Base-by-base conservation (phyloP, 177 flowering plant species). In the Vitis hybrid region DNA sequence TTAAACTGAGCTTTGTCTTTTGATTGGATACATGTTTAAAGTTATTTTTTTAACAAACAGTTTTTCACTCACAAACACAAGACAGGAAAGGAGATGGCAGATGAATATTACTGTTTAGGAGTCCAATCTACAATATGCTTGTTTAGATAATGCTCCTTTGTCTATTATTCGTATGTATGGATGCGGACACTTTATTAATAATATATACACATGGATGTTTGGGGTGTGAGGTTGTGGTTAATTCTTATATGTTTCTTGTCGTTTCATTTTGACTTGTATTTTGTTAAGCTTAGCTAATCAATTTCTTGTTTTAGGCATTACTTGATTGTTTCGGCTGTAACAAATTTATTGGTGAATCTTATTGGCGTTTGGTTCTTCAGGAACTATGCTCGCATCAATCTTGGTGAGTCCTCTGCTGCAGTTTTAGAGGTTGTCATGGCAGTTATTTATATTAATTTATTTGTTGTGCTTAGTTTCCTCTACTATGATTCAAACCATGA, bases 321-420 rank as follows among this genome's bases (percentile, higher is more conserved):
- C 80, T 84, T 96, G 82, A 88, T 96, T 77, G 85, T 96, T 72
- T 96, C 99, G 5, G 98, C 98, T 1, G 97, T 93, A 64, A 86
- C 98, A 77, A 96, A 96, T 77, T 81, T 96, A 73, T 66, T 88
- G 80, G 99, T 96, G 70, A 96, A 96, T 79, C 88, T 96, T 45
- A 81, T 96, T 79, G 99, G 99, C 12, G 98, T 96, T 70, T 93
- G 99, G 99, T 96, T 96, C 91, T 96, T 96, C 81, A 82, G 98
- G 69, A 89, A 85, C 75, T 92, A 96, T 82, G 98, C 98, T 32
- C 97, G 99, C 30, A 68, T 88, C 48, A 90, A 82, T 86, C 80
- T 96, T 68, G 91, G 99, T 96, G 77, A 77, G 88, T 71, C 21
- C 62, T 58, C 66, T 64, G 32, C 61, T 70, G 10, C 15, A 51